Conservation (phyloP, 2,329 filamentous ascomycete genomes). For the Rutstroemia sp. region DNA sequence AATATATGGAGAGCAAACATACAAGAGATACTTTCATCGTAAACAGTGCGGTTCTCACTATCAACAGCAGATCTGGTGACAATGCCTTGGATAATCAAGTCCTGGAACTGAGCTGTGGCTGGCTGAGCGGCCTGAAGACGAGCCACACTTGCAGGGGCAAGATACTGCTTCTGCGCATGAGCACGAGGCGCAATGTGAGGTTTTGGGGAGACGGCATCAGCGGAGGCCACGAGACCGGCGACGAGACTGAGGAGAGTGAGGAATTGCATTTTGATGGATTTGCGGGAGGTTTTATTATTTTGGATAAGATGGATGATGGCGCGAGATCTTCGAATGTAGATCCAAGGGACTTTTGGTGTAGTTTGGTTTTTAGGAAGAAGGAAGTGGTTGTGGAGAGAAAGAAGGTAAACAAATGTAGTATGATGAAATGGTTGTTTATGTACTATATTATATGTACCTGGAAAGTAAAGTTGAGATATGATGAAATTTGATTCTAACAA, state of each 20-base stretch:
- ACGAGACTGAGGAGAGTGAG: slow-evolving; percentile 3
- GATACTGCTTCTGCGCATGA: neutral
- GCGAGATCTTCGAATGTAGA: neutral
- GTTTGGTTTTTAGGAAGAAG: neutral
- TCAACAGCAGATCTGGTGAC: slow-evolving; percentile 5
- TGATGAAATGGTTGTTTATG: neutral
- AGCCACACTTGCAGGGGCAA: slow-evolving; percentile 12
- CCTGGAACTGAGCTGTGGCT: neutral
- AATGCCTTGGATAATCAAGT: neutral
- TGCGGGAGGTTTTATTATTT: neutral
- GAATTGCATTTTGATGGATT: slow-evolving; percentile 7
- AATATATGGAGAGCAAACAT: slow-evolving; percentile 12
- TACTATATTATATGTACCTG: too few relatives aligned
- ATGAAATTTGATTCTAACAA: slow-evolving; percentile 2
- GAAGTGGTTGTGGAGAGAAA: neutral
- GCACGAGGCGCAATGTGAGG: slow-evolving; percentile 1
- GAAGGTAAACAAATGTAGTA: neutral
- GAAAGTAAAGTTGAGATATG: slow-evolving; percentile 4
- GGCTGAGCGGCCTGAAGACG: slow-evolving; percentile 10
- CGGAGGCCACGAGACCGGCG: slow-evolving; percentile 7
- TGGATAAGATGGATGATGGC: neutral
- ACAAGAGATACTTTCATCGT: slow-evolving; percentile 8
- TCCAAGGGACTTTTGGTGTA: too few relatives aligned
- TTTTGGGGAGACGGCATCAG: slow-evolving; percentile 1
- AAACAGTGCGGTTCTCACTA: neutral